Evolutionary conservation across 441 rosid species (phyloP).

Genomic region (Gossypium armourianum): DNA sequence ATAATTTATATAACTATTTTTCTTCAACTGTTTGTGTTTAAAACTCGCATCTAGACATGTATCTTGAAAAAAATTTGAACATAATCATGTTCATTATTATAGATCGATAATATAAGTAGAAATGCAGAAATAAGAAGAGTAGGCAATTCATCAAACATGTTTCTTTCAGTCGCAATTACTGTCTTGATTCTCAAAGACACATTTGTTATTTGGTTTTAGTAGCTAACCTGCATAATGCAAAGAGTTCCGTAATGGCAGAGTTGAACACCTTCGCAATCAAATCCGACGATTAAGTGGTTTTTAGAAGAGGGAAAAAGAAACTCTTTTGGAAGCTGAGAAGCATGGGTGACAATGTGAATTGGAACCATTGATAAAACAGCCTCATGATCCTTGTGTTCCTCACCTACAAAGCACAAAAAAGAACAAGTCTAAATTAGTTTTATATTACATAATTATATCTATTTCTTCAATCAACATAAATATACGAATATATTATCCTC

Average conservation of each 20-base stretch:
- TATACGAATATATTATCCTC: too few relatives aligned
- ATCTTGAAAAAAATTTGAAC: neutral
- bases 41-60: too few relatives aligned
- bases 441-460: too few relatives aligned
- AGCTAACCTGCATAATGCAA: constrained; percentile 21
- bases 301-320: constrained; percentile 15
- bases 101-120: neutral
- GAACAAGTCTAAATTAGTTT: too few relatives aligned
- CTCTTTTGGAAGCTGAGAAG: constrained; percentile 18
- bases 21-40: too few relatives aligned
- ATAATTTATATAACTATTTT: too few relatives aligned
- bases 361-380: constrained; percentile 11
- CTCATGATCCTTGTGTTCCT: neutral
- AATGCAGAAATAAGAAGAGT: neutral
- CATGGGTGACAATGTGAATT: constrained; percentile 13
- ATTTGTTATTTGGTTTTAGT: neutral
- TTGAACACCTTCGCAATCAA: constrained; percentile 19
- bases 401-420: neutral
- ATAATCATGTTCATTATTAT: neutral
- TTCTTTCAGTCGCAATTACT: neutral
- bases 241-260: constrained; percentile 16
- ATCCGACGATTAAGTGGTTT: constrained; percentile 11
- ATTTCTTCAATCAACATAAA: too few relatives aligned
- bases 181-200: neutral
- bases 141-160: neutral